Base-by-base conservation (phyloP, 495 filamentous ascomycete species). In the Parachaetomium inaequale region DNA sequence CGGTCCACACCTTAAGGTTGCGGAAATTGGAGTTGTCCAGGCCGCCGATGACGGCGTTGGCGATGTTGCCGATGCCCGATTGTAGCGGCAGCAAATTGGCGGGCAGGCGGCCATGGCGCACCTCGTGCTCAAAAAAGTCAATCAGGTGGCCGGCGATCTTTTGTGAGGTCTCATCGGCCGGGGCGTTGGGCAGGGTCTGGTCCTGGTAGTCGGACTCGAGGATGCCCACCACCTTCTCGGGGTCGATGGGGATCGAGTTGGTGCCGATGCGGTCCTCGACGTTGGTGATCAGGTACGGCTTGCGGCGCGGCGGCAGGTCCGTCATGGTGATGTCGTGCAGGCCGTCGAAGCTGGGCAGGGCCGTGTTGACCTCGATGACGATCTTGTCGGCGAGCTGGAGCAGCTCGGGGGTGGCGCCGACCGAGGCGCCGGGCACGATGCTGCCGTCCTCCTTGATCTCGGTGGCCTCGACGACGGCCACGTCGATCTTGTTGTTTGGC, bases 371-470 rank as follows among this genome's bases (percentile, higher is more conserved):
- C 77, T 96, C 92, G 65, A 96, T 90, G 68, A 96, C 91, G 73
- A 96, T 87, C 80, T 94, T 95, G 69, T 93, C 89, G 45, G 91
- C 89, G 82, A 93, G 88, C 75, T 95, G 90, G 60, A 96, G 81
- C 34, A 96, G 80, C 73, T 96, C 92, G 19, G 92, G 92, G 11
- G 86, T 87, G 3, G 92, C 92, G 54, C 92, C 92, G 15, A 96
- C 92, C 28, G 86, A 90, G 25, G 92, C 91, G 63, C 92, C 92
- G 31, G 90, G 91, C 43, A 96, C 89, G 70, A 96, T 93, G 55
- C 90, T 90, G 49, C 92, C 92, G 72, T 93, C 88, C 69, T 93
- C 91, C n/a, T 91, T 94, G 71, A 96, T 95, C 62, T 90, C 91
- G 34, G 86, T 87, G 6, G 92, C 92, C 72, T 96, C 92, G 25